Evolutionary conservation across 1,139 yeast genomes (phyloP).

Genomic region (Zygoascus meyerae): DNA sequence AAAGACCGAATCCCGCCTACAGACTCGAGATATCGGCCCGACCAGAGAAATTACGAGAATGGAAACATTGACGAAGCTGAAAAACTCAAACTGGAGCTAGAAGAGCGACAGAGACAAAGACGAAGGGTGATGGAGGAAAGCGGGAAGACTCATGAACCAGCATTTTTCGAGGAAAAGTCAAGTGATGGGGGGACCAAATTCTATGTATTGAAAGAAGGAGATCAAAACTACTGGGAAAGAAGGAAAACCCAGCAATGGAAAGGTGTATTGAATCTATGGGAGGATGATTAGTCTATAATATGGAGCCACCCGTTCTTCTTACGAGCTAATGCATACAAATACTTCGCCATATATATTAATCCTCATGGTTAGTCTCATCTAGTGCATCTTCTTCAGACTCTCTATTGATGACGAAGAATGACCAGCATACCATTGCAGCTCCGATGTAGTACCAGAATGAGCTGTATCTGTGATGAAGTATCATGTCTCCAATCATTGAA

Average conservation of each 20-base stretch:
- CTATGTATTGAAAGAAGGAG: conserved; percentile 60
- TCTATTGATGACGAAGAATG: conserved; percentile 76
- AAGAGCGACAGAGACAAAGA: conserved; percentile 74
- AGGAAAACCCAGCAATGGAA: conserved; percentile 35
- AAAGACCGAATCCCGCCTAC: conserved; percentile 64
- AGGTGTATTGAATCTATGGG: conserved; percentile 29
- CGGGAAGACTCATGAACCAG: conserved; percentile 47
- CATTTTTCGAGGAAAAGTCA: conserved; percentile 46
- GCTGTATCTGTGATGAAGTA: conserved; percentile 59
- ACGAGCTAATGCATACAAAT: not conserved
- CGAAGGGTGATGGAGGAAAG: conserved; percentile 53
- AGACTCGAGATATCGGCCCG: conserved; percentile 88
- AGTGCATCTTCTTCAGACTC: conserved; percentile 56
- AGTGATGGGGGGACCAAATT: conserved; percentile 34
- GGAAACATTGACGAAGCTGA: conserved; percentile 73
- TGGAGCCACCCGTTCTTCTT: not conserved
- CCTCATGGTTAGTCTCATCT: not conserved
- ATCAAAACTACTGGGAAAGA: conserved; percentile 73
- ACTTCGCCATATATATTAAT: not conserved
- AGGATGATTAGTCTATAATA: not conserved
- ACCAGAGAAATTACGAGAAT: conserved; percentile 62
- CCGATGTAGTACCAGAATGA: conserved; percentile 66
- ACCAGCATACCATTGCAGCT: conserved; percentile 69
- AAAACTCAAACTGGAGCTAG: conserved; percentile 55
- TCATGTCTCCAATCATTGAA: conserved; percentile 86